Percentiles rank a stretch among this genome's conserved stretches.
Conservation (phyloP, 129 eudicot species). For the Tagetes erecta region DNA sequence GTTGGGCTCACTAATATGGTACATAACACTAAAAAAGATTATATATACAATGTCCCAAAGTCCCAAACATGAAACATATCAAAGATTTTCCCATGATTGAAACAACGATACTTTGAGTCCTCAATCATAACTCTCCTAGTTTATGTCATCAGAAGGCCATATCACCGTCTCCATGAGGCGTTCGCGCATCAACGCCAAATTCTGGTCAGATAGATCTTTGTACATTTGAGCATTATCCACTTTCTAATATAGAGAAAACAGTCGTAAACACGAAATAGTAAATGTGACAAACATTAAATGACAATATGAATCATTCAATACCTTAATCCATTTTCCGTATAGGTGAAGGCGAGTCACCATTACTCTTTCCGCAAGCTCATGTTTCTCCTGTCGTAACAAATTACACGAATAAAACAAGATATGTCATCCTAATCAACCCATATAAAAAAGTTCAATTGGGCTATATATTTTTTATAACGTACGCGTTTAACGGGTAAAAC, state of each 20-base stretch:
- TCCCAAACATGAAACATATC: not conserved
- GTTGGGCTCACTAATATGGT: no score
- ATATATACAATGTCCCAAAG: slow-evolving; percentile 25
- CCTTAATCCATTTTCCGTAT: slow-evolving; percentile 80
- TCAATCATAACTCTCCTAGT: slow-evolving; percentile 41
- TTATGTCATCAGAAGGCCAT: slow-evolving; percentile 84
- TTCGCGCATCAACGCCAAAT: slow-evolving; percentile 86
- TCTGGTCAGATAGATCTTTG: slow-evolving; percentile 71
- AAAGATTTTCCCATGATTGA: no score
- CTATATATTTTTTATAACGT: slow-evolving; percentile 22
- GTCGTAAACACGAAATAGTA: not conserved
- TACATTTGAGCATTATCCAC: slow-evolving; percentile 78
- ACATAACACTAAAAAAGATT: no score
- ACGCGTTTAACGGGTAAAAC: not conserved
- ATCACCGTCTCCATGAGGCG: slow-evolving; percentile 71
- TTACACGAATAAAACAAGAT: no score
- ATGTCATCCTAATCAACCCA: no score
- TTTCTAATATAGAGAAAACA: slow-evolving; percentile 45
- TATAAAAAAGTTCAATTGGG: no score
- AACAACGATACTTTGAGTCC: no score
- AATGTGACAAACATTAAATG: not conserved
- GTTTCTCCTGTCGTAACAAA: no score
- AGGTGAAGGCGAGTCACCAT: no score
- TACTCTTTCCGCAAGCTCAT: no score
- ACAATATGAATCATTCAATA: slow-evolving; percentile 19